These are phyloP conservation scores for Taiozyma sp. DNA, from an alignment of 1,139 yeast species.

Conservation along the genomic window DNA sequence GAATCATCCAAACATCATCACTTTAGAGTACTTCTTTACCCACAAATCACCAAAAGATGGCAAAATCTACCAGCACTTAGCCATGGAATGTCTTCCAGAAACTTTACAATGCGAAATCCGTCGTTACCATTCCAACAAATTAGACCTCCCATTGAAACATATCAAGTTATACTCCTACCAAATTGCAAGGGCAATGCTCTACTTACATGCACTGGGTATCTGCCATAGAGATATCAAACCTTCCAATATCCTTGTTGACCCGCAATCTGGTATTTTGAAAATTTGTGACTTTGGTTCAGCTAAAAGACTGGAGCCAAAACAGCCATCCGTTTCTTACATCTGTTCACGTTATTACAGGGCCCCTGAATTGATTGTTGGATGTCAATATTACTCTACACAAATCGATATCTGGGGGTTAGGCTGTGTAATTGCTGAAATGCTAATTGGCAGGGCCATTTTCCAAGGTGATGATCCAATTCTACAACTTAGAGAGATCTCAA, in stretches of 20 bases:
- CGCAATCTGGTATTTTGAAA: constrained; percentile 57
- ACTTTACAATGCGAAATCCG: constrained; percentile 72
- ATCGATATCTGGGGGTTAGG: constrained; percentile 87
- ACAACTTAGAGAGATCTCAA: constrained; percentile 74
- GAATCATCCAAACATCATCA: constrained; percentile 74
- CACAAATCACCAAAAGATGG: constrained; percentile 53
- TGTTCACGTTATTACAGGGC: constrained; percentile 82
- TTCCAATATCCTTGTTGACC: constrained; percentile 71
- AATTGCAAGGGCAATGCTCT: constrained; percentile 77
- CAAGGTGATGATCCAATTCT: constrained; percentile 75
- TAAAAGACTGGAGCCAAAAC: constrained; percentile 65
- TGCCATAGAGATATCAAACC: constrained; percentile 84
- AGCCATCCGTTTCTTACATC: constrained; percentile 74
- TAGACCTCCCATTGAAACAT: constrained; percentile 67
- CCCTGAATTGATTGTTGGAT: constrained; percentile 78
- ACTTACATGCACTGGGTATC: constrained; percentile 73
- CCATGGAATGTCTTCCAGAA: constrained; percentile 84
- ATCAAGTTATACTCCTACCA: constrained; percentile 78
- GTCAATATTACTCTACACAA: constrained; percentile 69
- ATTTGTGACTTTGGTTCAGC: constrained; percentile 85
- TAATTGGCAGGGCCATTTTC: constrained; percentile 74
- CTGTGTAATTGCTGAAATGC: constrained; percentile 82
- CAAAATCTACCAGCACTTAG: constrained; percentile 69
- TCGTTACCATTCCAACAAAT: constrained; percentile 56
- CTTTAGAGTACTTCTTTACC: constrained; percentile 65